Base-by-base conservation (phyloP, 768 basidiomycete species). In the Psilocybe azurescens region DNA sequence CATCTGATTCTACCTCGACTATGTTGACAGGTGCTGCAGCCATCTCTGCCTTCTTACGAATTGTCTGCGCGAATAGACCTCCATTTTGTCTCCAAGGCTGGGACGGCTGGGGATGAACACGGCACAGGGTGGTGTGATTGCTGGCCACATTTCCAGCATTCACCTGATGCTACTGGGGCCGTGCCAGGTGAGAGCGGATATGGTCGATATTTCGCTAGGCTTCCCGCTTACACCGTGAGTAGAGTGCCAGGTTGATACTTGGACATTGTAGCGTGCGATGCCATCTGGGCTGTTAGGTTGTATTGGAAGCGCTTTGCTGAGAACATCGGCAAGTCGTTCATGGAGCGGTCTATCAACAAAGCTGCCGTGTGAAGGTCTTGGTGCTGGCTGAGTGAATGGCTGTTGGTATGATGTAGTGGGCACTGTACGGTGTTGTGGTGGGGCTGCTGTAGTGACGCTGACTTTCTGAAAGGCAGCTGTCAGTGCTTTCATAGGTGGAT, bases 121-220 rank as follows among this genome's bases (percentile, higher is more conserved):
- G 41, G 52, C 10, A 29, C 20, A 1, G 11, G 11, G 32, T 11
- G 52, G 55, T 69, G 70, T 9, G 66, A 63, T 0, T 38, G 4
- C 5, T 64, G 54, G 0, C 72, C 71, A 38, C 72, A 73, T 7
- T 50, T 55, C 66, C 62, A 70, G 46, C 70, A 72, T 46, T 67
- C 69, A 3, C 65, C 63, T 13, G 62, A 56, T 3, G 46, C 60
- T 13, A 71, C 55, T 13, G 66, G 58, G n/a, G 36, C 38, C 2
- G 71, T 69, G 5, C 73, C 72, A 0, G 71, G 71, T 0, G 53
- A 61, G 0, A 74, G 66, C 5, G 73, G 71, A 55, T 65, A 68
- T 3, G 69, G 71, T 2, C 63, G 58, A n/a, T 3, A 59, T 9
- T 47, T 65, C 67, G 41, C 53, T 63, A 7, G 61, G 61, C 3